Evolutionary conservation across 306 rosid species (phyloP).

Genomic region (Trichosanthes truncata): DNA sequence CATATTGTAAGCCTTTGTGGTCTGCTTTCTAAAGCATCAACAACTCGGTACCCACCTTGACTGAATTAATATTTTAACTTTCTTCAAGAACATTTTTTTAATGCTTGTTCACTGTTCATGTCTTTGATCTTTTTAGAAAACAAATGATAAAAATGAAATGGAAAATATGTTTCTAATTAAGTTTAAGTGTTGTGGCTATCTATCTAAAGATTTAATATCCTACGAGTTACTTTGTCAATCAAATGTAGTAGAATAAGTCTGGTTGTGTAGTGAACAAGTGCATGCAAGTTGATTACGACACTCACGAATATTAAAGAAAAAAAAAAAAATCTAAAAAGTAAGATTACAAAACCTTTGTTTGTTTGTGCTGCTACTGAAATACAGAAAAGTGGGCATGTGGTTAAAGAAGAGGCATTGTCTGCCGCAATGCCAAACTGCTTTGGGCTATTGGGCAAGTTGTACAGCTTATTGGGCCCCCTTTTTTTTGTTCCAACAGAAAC

Average conservation of each 20-base stretch:
- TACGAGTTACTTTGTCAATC: too few relatives aligned
- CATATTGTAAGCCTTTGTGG: not conserved
- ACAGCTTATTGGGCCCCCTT: not conserved
- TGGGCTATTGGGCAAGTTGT: not conserved
- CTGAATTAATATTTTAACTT: not conserved
- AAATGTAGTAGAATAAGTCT: too few relatives aligned
- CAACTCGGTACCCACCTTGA: slow-evolving; percentile 6
- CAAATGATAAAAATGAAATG: not conserved
- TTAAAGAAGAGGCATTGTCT: slow-evolving; percentile 1
- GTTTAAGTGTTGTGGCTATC: too few relatives aligned
- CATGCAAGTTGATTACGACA: too few relatives aligned
- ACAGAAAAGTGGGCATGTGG: not conserved
- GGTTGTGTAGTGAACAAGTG: too few relatives aligned
- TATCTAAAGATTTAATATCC: too few relatives aligned
- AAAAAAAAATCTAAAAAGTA: not conserved
- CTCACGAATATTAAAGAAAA: too few relatives aligned
- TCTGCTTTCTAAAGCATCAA: slow-evolving; percentile 4
- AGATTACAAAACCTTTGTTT: not conserved
- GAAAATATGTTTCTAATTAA: not conserved
- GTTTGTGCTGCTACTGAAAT: not conserved
- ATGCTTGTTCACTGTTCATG: not conserved
- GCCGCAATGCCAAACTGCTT: slow-evolving; percentile 2
- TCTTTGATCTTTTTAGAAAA: not conserved
- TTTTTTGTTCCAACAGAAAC: not conserved
- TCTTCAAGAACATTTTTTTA: not conserved